Conservation (phyloP, 2,329 filamentous ascomycete species). For the Ophiostoma montium region DNA sequence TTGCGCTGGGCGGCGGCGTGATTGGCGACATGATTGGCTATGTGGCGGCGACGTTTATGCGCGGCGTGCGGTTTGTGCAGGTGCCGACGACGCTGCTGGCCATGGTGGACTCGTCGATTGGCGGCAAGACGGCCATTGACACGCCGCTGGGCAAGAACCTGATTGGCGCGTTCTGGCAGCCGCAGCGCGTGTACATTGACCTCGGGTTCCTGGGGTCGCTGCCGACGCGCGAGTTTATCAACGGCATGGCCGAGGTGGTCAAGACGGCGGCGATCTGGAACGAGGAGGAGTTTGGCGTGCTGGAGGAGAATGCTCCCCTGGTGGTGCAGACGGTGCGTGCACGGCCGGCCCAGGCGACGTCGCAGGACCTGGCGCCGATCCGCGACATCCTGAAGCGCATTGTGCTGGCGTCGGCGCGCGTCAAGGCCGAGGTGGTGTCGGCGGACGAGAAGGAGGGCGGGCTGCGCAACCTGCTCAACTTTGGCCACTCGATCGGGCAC, state of each 20-base stretch:
- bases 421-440: constrained; percentile 91
- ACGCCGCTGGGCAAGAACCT: constrained; percentile 93
- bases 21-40: constrained; percentile 98
- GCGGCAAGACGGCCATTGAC: constrained; percentile 96
- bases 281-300: constrained; percentile 66
- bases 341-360: constrained; percentile 24
- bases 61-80: constrained; percentile 88
- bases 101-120: constrained; percentile 98
- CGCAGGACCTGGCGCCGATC: constrained; percentile 54
- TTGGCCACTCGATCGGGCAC: constrained; percentile 95
- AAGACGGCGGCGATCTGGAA: constrained; percentile 97
- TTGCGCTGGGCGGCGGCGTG: constrained; percentile 88
- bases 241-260: constrained; percentile 96
- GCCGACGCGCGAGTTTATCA: constrained; percentile 85
- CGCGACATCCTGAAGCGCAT: constrained; percentile 58
- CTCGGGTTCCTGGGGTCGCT: constrained; percentile 82
- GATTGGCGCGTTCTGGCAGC: constrained; percentile 94
- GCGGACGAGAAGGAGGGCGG: constrained; percentile 90
- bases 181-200: constrained; percentile 86
- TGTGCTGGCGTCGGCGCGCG: constrained; percentile 77
- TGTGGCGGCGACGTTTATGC: constrained; percentile 96
- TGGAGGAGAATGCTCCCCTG: constrained; percentile 67
- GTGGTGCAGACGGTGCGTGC: constrained; percentile 62
- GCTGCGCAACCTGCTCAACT: constrained; percentile 86
- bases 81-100: constrained; percentile 87